Conservation (phyloP, 2,329 filamentous ascomycete species). For the Ilyonectria mors-panacis region DNA sequence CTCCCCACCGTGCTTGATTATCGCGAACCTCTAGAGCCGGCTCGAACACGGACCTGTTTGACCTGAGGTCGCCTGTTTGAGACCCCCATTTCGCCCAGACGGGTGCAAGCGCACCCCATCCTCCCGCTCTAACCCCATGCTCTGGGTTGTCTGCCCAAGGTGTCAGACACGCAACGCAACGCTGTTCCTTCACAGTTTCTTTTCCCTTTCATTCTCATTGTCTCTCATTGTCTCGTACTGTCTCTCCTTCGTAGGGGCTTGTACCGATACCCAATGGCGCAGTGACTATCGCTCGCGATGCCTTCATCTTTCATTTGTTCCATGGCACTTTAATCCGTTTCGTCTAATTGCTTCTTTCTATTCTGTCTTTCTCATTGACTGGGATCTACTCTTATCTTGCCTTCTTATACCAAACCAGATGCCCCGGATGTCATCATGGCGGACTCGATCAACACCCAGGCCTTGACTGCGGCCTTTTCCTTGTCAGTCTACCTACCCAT, state of each 20-base stretch:
- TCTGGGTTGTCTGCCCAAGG: constrained; percentile 22
- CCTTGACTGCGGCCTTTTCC: constrained; percentile 67
- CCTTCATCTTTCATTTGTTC: constrained; percentile 30
- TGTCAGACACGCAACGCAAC: constrained; percentile 17
- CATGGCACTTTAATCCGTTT: constrained; percentile 40
- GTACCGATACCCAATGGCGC: constrained; percentile 27
- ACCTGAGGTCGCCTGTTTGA: constrained; percentile 42
- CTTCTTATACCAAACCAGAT: constrained; percentile 10
- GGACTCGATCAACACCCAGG: constrained; percentile 60
- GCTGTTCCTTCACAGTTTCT: constrained; percentile 10
- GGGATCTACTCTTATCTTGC: constrained; percentile 21
- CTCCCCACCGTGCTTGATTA: constrained; percentile 27
- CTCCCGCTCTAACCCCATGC: constrained; percentile 8
- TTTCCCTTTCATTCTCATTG: constrained; percentile 35
- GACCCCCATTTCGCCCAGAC: constrained; percentile 31
- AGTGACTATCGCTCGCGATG: constrained; percentile 34
- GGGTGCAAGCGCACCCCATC: constrained; percentile 27
- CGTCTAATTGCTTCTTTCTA: constrained; percentile 52
- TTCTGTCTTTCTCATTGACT: constrained; percentile 49
- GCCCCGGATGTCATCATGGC: constrained; percentile 57
- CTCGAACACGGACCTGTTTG: constrained; percentile 49
- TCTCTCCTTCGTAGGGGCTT: constrained; percentile 25
- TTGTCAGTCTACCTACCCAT: constrained; percentile 60
- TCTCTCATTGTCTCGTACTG: constrained; percentile 35
- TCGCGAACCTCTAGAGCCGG: constrained; percentile 34